Base-by-base conservation (phyloP, 352 stramenopile genomes). In the Thraustochytrium aureum region DNA sequence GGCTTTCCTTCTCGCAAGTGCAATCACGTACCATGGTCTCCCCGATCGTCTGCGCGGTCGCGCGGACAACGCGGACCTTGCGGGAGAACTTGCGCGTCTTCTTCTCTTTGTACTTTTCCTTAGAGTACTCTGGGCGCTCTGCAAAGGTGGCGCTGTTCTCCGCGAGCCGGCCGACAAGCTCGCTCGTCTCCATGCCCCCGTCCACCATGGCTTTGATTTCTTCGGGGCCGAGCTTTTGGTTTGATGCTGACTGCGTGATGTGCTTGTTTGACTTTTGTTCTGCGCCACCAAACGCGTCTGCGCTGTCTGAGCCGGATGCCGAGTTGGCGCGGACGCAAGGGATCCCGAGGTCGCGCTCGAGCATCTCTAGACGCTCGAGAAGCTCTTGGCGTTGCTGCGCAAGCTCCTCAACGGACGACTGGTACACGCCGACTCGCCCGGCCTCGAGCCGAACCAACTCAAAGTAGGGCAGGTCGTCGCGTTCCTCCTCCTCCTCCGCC, bases 31-130 rank as follows among this genome's bases (percentile, higher is more conserved):
- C n/a, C 83, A 38, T 86, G 83, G 86, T 88, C 89, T 5, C 88
- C 83, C 0, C 74, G 82, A 82, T 89, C 83, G 84, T 91, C 88
- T 60, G 90, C 88, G 45, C 84, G 52, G 72, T 75, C 6, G 38
- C 33, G 12, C 17, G 37, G 5, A 74, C 22, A 3, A 85, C 30
- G 1, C 81, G 50, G 17, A 85, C 47, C 30, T 75, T 66, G 22
- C 56, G 56, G 22, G 83, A 84, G 35, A 93, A 94, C 85, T 95
- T 96, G 76, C 93, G 87, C 86, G 97, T 92, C 87, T 99, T 99
- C 81, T 94, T 93, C 75, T 92, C 93, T 59, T 97, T 90, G 86
- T 98, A 99, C 79, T 99, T 99, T 79, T 96, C 92, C 86, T 98
- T 96, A 67, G 91, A 96, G 64, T 97, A 98, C 65, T 95, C 91